Evolutionary conservation across 345 rosid species (phyloP).

Genomic region (Populus deltoides): DNA sequence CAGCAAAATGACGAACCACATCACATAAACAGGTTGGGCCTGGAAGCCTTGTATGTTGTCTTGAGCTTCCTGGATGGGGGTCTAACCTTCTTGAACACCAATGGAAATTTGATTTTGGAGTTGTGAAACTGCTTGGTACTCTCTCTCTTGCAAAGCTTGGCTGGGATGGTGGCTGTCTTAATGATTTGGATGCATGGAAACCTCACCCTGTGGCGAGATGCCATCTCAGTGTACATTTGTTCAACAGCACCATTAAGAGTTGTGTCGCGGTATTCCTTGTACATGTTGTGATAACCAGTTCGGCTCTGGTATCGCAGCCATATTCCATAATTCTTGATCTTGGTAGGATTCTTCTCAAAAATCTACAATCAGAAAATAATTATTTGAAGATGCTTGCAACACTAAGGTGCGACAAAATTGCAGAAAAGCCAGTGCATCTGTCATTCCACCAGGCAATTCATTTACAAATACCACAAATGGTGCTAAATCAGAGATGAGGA

Average conservation of each 20-base stretch:
- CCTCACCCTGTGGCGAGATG: conserved; percentile 63
- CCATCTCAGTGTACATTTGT: conserved; percentile 68
- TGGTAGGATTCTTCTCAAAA: conserved; percentile 63
- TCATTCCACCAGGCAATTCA: background rate
- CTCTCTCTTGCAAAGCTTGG: conserved; percentile 69
- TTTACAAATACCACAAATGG: background rate
- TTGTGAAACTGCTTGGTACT: conserved; percentile 62
- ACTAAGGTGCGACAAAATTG: background rate
- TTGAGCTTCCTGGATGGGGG: conserved; percentile 60
- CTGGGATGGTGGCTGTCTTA: conserved; percentile 61
- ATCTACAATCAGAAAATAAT: conserved; percentile 31
- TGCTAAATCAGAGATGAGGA: background rate
- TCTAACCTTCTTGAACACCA: conserved; percentile 63
- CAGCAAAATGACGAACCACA: background rate
- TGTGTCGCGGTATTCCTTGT: conserved; percentile 60
- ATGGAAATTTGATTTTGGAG: conserved; percentile 61
- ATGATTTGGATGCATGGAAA: conserved; percentile 68
- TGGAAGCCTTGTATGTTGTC: conserved; percentile 67
- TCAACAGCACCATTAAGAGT: conserved; percentile 64
- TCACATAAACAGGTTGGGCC: conserved; percentile 60
- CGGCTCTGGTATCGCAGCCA: conserved; percentile 64
- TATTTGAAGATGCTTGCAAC: background rate
- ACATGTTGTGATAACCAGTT: conserved; percentile 69
- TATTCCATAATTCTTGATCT: conserved; percentile 53
- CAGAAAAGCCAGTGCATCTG: too few species aligned